Base-by-base conservation (phyloP, 139 green algal genomes). In the Tetradesmus lagerheimii region DNA sequence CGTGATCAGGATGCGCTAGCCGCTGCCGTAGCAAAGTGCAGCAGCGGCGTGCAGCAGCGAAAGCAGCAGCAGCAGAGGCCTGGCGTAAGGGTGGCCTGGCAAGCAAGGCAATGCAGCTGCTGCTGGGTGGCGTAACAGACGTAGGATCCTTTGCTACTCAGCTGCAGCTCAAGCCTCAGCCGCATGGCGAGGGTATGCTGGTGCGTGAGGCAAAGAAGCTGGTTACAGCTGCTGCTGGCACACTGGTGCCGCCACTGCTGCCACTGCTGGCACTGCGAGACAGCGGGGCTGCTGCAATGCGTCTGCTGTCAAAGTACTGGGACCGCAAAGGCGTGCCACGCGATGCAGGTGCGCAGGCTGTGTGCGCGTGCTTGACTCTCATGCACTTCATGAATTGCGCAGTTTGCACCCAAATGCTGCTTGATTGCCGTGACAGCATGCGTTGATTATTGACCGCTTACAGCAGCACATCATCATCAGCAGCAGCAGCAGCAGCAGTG, bases 281-380 rank as follows among this genome's bases (percentile, higher is more conserved):
- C 43, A 80, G 67, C 31, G 14, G 38, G n/a, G 43, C 41, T 77
- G 86, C 84, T 8, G 50, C 76, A 8, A 38, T 27, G 4, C 39
- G 16, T 0, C 77, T 90, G 23, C 12, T 86, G 27, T 80, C 50
- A 1, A 34, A 53, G 29, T 89, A 89, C 71, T 89, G 71, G 85
- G 35, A 80, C 23, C 38, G 12, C 23, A 88, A 88, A n/a, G 83
- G 83, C 16, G 35, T 87, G 27, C 47, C n/a, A 15, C 23, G 25
- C 20, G 31, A 37, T 57, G 81, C 23, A 35, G 84, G 16, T 47
- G 45, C 5, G 57, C n/a, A n/a, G n/a, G n/a, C n/a, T 31, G 50
- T 67, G n/a, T 67, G 57, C 57, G 2, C n/a, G n/a, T n/a, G n/a
- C n/a, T n/a, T n/a, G n/a, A n/a, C n/a, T n/a, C n/a, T n/a, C n/a